Percentiles rank a stretch among this genome's conserved stretches.
These are phyloP conservation scores for Xylaria venustula DNA, from an alignment of 495 filamentous ascomycete genomes.

Conservation along the genomic window DNA sequence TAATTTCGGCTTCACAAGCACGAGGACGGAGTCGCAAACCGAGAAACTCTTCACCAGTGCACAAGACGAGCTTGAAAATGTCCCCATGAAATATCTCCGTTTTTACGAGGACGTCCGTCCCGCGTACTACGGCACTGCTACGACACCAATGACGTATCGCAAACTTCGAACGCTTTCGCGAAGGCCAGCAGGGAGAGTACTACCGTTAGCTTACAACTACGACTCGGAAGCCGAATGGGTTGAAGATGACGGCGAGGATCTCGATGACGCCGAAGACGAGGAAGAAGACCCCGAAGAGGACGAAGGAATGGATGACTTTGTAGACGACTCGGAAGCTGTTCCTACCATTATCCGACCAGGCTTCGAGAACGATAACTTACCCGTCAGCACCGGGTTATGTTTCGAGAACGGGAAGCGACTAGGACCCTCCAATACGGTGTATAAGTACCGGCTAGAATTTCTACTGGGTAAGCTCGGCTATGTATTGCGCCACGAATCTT, in stretches of 20 bases:
- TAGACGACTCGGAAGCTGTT: slow-evolving; percentile 64
- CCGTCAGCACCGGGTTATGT: slow-evolving; percentile 71
- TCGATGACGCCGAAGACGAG: slow-evolving; percentile 78
- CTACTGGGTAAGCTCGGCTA: slow-evolving; percentile 58
- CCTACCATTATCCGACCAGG: slow-evolving; percentile 35
- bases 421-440: slow-evolving; percentile 41
- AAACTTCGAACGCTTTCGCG: slow-evolving; percentile 60
- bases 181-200: slow-evolving; percentile 65
- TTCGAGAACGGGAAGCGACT: slow-evolving; percentile 64
- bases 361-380: slow-evolving; percentile 66
- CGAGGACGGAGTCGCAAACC: slow-evolving; percentile 42
- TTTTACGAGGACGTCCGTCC: slow-evolving; percentile 89
- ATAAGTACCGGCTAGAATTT: slow-evolving; percentile 67
- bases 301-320: slow-evolving; percentile 72
- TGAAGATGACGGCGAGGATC: slow-evolving; percentile 73
- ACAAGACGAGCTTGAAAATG: slow-evolving; percentile 53
- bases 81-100: slow-evolving; percentile 74
- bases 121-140: slow-evolving; percentile 84
- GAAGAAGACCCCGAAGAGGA: slow-evolving; percentile 62
- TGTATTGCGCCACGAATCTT: background rate
- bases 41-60: slow-evolving; percentile 44
- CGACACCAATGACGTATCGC: slow-evolving; percentile 41
- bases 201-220: slow-evolving; percentile 85
- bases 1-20: slow-evolving; percentile 11
- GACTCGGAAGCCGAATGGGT: slow-evolving; percentile 98